Evolutionary conservation across 148 eudicot genomes (phyloP).

Genomic region (Camellia lanceoleosa): DNA sequence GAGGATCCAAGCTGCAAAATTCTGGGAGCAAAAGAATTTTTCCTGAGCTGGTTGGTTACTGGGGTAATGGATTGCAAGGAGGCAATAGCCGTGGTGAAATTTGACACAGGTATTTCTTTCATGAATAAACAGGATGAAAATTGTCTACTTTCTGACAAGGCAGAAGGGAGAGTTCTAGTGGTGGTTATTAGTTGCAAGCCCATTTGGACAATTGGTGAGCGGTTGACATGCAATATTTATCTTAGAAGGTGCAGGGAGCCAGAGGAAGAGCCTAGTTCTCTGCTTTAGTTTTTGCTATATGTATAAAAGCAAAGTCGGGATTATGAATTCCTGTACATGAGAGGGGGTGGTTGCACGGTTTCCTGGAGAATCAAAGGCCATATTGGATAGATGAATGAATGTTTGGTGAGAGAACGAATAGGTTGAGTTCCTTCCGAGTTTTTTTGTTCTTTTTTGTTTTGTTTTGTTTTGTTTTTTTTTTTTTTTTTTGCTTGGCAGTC

Average conservation of each 20-base stretch:
- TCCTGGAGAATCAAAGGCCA: slow-evolving; percentile 7
- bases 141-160: slow-evolving; percentile 1
- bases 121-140: neutral
- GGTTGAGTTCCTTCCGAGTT: slow-evolving; percentile 15
- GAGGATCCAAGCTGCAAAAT: slow-evolving; percentile 1
- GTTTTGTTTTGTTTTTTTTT: neutral
- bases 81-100: neutral
- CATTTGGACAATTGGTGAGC: neutral
- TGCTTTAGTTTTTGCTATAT: neutral
- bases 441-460: neutral
- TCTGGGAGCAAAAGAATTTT: slow-evolving; percentile 8
- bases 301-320: neutral
- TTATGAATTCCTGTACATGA: slow-evolving; percentile 10
- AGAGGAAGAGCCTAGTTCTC: slow-evolving; percentile 9
- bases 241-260: slow-evolving; percentile 4
- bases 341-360: neutral
- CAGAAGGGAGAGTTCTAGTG: neutral
- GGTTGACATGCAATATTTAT: slow-evolving; percentile 4
- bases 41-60: neutral
- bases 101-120: neutral
- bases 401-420: slow-evolving; percentile 7
- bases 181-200: neutral
- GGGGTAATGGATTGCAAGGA: slow-evolving; percentile 11
- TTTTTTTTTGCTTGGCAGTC: neutral
- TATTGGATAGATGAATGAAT: neutral